These are phyloP conservation scores for Septoria petroselini DNA, from an alignment of 2,329 filamentous ascomycete species.

Conservation along the genomic window DNA sequence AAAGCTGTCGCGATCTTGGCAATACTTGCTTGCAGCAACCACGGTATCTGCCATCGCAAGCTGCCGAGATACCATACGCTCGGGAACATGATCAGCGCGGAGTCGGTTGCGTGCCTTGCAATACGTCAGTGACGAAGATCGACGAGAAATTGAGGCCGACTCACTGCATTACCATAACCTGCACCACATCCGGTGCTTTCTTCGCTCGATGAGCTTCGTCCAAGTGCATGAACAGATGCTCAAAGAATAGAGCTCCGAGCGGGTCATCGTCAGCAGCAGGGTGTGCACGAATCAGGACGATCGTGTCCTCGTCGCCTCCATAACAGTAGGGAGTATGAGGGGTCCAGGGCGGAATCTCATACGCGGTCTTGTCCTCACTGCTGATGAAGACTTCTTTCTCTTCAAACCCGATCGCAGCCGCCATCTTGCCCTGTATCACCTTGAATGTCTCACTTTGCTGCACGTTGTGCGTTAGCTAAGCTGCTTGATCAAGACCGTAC, in stretches of 20 bases:
- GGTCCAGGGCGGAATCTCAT: background rate
- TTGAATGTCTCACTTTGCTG: constrained; percentile 13
- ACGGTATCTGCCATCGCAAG: constrained; percentile 3
- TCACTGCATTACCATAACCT: constrained; percentile 9
- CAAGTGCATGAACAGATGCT: constrained; percentile 3
- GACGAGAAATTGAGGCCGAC: background rate
- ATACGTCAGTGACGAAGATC: background rate
- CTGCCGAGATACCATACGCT: background rate
- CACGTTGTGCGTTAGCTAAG: background rate
- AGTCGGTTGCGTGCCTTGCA: constrained; percentile 8
- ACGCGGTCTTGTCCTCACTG: background rate
- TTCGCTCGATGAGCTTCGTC: constrained; percentile 8
- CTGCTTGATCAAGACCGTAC: too few relatives aligned
- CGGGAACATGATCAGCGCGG: constrained; percentile 6
- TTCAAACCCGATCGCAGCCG: background rate
- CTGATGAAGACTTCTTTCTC: constrained; percentile 1
- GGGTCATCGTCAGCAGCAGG: constrained; percentile 2
- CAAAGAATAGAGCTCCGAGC: constrained; percentile 4
- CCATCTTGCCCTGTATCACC: constrained; percentile 3
- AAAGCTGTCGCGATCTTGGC: background rate
- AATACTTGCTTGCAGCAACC: background rate
- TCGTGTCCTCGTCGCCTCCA: background rate
- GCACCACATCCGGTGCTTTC: constrained; percentile 2
- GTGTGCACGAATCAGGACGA: constrained; percentile 8
- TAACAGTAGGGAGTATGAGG: constrained; percentile 11